Percentiles rank a stretch among this genome's conserved stretches.
Evolutionary conservation across 495 filamentous ascomycete species (phyloP).

Genomic region (Tuber brumale): DNA sequence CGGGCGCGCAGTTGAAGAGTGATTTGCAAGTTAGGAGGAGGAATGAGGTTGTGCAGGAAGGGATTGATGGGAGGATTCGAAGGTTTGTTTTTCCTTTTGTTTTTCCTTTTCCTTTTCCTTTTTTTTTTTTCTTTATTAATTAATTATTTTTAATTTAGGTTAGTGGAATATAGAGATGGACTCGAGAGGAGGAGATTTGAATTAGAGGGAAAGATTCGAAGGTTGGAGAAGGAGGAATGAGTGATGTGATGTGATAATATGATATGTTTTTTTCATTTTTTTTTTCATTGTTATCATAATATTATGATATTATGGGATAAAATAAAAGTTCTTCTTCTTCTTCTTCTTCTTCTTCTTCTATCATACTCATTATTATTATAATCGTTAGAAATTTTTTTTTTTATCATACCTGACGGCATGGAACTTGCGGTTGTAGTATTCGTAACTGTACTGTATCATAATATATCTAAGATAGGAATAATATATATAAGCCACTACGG

Average conservation of each 20-base stretch:
- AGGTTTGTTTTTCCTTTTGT: conserved; percentile 7
- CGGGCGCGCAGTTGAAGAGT: conserved; percentile 34
- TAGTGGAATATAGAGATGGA: conserved; percentile 29
- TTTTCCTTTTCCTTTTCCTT: neutral
- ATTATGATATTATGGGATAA: neutral
- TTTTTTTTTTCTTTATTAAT: neutral
- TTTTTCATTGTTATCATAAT: neutral
- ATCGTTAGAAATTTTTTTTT: too few species aligned
- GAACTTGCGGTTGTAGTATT: too few species aligned
- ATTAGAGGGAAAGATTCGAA: conserved; percentile 31
- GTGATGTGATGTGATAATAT: neutral
- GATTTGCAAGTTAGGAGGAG: conserved; percentile 19
- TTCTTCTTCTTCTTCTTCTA: too few species aligned
- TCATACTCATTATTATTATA: too few species aligned
- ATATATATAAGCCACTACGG: too few species aligned
- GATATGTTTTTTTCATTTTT: neutral
- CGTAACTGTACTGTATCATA: too few species aligned
- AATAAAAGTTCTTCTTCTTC: too few species aligned
- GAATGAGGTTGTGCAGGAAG: conserved; percentile 13
- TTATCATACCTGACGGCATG: too few species aligned
- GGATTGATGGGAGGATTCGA: conserved; percentile 24
- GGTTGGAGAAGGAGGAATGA: conserved; percentile 15
- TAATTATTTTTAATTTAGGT: neutral
- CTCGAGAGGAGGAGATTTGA: conserved; percentile 24
- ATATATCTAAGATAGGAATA: too few species aligned